Evolutionary conservation across 257 asterid species (phyloP), one percentile per base, ranked within the genome.

Genomic region (Jacaranda copaia): DNA sequence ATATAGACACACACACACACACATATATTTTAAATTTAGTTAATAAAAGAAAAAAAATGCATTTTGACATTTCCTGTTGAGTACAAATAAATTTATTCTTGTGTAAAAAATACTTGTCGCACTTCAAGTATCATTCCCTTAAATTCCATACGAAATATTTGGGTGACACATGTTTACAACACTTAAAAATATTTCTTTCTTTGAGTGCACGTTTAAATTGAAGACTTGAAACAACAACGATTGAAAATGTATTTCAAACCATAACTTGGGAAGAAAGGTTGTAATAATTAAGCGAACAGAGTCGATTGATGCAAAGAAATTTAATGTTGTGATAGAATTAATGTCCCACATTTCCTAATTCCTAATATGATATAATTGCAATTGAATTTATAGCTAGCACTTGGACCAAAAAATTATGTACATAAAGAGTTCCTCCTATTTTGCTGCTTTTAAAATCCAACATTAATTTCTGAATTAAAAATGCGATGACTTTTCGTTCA

Each of bases 391-490:
- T 56, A 56, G 35, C 6, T 4, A 20, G 43, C 19, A 13, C 14
- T 11, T 46, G 57, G 55, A 45, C 57, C 38, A 19, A 67, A 40
- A 40, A 65, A 16, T 0, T 43, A 65, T 11, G 16, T 19, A 0
- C 10, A 65, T n/a, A 8, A 11, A 67, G 20, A 49, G 51, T 9
- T 0, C 63, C 13, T 57, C 63, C 36, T 53, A 53, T 14, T 70
- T 71, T n/a, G 76, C 42, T 52, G 51, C 53, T 55, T 39, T 16
- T 56, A 72, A 18, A 40, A 9, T 39, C 60, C 43, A 36, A 45
- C 58, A 67, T 65, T 66, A 53, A 66, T 76, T 53, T 45, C 67
- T 74, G 63, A 62, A 46, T 74, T 74, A 49, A 45, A 25, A 60
- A 46, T 61, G 0, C n/a, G 16, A 9, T 8, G 62, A 32, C 71